Conservation (phyloP, 306 rosid genomes). For the Sphenostylis stenocarpa region DNA sequence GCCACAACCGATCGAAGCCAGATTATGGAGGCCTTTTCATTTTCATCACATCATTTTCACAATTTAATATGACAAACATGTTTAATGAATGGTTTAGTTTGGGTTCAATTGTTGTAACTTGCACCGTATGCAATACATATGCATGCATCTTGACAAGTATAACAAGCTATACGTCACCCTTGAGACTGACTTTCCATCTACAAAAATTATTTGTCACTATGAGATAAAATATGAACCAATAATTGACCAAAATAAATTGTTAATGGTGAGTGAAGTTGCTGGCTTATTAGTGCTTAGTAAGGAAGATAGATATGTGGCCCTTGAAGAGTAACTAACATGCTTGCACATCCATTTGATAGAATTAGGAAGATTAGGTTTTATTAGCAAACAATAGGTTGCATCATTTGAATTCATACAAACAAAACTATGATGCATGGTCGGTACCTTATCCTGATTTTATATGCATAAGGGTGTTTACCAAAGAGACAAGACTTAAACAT, state of each 20-base stretch:
- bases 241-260: constrained; percentile 2
- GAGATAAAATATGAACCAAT: constrained; percentile 20
- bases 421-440: constrained; percentile 56
- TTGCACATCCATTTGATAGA: background rate
- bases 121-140: constrained; percentile 30
- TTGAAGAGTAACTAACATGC: constrained; percentile 33
- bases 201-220: background rate
- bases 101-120: constrained; percentile 29
- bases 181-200: constrained; percentile 55
- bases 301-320: constrained; percentile 24
- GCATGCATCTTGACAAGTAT: constrained; percentile 35
- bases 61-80: background rate
- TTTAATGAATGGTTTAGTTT: constrained; percentile 19
- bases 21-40: constrained; percentile 28
- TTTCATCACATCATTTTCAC: constrained; percentile 30
- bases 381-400: constrained; percentile 27
- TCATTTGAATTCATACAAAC: constrained; percentile 28
- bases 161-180: constrained; percentile 33
- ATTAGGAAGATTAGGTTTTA: constrained; percentile 43
- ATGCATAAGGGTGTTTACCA: background rate
- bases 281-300: background rate
- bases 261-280: background rate
- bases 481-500: background rate
- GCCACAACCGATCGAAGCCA: constrained; percentile 21
- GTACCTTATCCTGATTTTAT: constrained; percentile 41